Percentiles rank a stretch among this genome's conserved stretches.
Conservation (phyloP, 176 grass and related monocot species). For the Phoenix dactylifera region DNA sequence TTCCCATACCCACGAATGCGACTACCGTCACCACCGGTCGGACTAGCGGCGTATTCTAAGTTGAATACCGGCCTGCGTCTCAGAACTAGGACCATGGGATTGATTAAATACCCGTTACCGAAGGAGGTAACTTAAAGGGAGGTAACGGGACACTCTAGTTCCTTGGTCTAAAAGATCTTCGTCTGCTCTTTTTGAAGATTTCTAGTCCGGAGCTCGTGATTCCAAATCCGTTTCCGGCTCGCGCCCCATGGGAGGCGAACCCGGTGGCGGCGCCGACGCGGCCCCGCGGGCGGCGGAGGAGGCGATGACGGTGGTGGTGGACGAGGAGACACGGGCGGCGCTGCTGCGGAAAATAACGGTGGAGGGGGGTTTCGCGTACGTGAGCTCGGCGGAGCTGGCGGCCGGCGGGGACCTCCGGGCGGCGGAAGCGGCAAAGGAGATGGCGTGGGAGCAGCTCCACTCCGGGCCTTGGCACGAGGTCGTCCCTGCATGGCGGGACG, state of each 20-base stretch:
- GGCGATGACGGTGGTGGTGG: conserved; percentile 3
- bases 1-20: no score
- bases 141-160: no score
- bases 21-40: no score
- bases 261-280: conserved; percentile 26
- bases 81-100: no score
- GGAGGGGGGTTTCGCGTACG: conserved; percentile 94
- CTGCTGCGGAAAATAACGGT: conserved; percentile 66
- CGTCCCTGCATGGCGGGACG: conserved; percentile 54
- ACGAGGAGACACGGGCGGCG: conserved; percentile 40
- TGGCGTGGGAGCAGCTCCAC: conserved; percentile 99
- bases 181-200: no score
- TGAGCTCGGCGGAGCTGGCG: conserved; percentile 72
- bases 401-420: conserved; percentile 66
- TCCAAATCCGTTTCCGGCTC: no score
- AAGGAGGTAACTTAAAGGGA: no score
- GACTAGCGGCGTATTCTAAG: no score
- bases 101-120: no score
- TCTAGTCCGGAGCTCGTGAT: no score
- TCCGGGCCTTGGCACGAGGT: conserved; percentile 61
- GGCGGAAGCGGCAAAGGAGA: conserved; percentile 79
- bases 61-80: no score
- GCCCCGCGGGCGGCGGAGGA: conserved; percentile 1
- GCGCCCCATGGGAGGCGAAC: conserved; percentile 12
- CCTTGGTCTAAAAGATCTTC: no score